Evolutionary conservation across 371 early-diverging fungal genomes (phyloP).

Genomic region (Syncephalastrum racemosum): DNA sequence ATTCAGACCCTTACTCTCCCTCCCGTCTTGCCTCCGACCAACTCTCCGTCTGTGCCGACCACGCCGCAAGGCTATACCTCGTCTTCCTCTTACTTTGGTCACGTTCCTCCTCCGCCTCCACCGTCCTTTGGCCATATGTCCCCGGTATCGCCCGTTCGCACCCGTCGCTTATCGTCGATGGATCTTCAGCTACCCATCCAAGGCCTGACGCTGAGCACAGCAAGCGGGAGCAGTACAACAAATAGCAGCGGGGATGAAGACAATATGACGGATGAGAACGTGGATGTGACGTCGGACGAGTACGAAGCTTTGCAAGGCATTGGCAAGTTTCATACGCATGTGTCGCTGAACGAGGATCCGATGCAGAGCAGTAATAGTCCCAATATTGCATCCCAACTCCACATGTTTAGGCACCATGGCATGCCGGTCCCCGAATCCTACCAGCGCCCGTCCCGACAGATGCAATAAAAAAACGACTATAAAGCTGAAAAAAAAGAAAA

Average conservation of each 20-base stretch:
- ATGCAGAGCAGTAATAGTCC: constrained; percentile 15
- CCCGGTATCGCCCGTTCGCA: not conserved
- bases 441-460: constrained; percentile 15
- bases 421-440: constrained; percentile 30
- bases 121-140: not conserved
- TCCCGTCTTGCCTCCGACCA: constrained; percentile 7
- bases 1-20: constrained; percentile 16
- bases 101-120: constrained; percentile 6
- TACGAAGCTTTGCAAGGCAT: constrained; percentile 49
- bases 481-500: constrained; percentile 3
- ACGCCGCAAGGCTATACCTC: constrained; percentile 4
- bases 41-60: constrained; percentile 2
- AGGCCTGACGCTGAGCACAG: constrained; percentile 2
- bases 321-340: constrained; percentile 25
- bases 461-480: constrained; percentile 1
- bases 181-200: constrained; percentile 22
- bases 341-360: constrained; percentile 4
- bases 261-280: constrained; percentile 1
- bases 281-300: constrained; percentile 42
- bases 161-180: constrained; percentile 14
- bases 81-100: constrained; percentile 1
- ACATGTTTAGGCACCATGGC: constrained; percentile 32
- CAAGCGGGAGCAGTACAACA: constrained; percentile 1
- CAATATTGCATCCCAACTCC: constrained; percentile 30
- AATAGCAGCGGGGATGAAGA: not conserved